Base-by-base conservation (phyloP, 2,329 filamentous ascomycete species). In the Aaosphaeria arxii region DNA sequence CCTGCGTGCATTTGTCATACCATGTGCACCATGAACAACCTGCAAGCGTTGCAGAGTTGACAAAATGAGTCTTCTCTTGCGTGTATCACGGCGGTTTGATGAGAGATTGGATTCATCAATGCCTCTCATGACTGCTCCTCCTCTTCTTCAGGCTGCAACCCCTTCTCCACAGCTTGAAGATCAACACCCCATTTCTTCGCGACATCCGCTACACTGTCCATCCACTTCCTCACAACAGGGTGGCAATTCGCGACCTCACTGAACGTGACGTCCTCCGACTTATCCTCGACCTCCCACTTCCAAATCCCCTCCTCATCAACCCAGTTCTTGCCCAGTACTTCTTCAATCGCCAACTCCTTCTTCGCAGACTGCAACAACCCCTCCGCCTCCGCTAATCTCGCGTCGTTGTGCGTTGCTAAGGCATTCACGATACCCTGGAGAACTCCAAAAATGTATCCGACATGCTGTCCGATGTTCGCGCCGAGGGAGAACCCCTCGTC, bases 401-500 rank as follows among this genome's bases (percentile, higher is more conserved):
- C 62, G 11, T 60, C 51, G 17, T 63, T 53, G 9, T 57, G 54
- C 3, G 50, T 63, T 38, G 51, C 58, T 48, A 80, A 55, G 7
- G 83, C 82, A 11, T 73, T 72, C 1, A 75, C 70, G 17, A 96
- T 71, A 0, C 87, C 90, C 62, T 95, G 89, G 5, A 96, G 64
- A 4, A 89, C 73, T 0, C 94, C 94, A 4, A 95, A 69, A 9
- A 95, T 73, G 55, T 83, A 84, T 0, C 94, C 94, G 0, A 85
- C 86, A 30, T 79, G 78, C 54, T 88, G 69, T 0, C 92, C 94
- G 30, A 97, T 74, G 44, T 86, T 84, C 1, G 90, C 91, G 9
- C 94, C 94, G 0, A 97, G 77, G 11, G 84, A 78, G 67, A 91
- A 97, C 0, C 92, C 92, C 55, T 92, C 89, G 66, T 99, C 94